Evolutionary conservation across 2,329 filamentous ascomycete species (phyloP), one percentile per base, ranked within the genome.

Genomic region (Trichophyton rubrum): DNA sequence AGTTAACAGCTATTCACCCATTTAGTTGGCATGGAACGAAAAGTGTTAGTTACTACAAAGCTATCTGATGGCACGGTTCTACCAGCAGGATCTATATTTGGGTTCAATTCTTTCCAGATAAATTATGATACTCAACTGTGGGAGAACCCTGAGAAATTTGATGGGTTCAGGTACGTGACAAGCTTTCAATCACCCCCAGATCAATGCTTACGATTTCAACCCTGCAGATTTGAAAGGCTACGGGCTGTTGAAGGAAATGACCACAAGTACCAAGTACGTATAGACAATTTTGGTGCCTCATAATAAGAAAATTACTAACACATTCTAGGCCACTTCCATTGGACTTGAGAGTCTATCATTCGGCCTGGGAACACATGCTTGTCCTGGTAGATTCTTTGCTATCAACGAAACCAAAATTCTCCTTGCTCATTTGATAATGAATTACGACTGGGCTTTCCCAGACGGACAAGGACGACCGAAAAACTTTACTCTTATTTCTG

Each of bases 301-400:
- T 15, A 53, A 30, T 5, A 30, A 33, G 13, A 38, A 13, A 13
- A 3, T 3, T 1, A 3, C 33, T 38, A 38, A 24, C 9, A 11
- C 9, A 13, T 53, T 13, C 22, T 7, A 53, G 49, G 49, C 49
- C 15, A 53, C 22, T 24, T 53, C 49, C 2, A 53, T 61, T 4
- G 56, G 59, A 17, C 43, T 53, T 8, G 61, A 63, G 24, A 56
- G 70, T 60, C 58, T 68, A 40, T 62, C 51, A 0, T 72, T 71
- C 62, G 69, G 70, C 13, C 61, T 66, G 35, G 72, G 72, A 13
- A 63, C 65, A 33, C 68, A 72, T 58, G 68, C 67, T 11, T 72
- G 72, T 58, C 71, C 71, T 8, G 71, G 72, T 1, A 64, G 71
- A 11, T 73, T 73, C 62, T 70, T 74, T 43, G 71, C 70, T 11